Base-by-base conservation (phyloP, 129 eudicot genomes). In the Flaveria brownii region DNA sequence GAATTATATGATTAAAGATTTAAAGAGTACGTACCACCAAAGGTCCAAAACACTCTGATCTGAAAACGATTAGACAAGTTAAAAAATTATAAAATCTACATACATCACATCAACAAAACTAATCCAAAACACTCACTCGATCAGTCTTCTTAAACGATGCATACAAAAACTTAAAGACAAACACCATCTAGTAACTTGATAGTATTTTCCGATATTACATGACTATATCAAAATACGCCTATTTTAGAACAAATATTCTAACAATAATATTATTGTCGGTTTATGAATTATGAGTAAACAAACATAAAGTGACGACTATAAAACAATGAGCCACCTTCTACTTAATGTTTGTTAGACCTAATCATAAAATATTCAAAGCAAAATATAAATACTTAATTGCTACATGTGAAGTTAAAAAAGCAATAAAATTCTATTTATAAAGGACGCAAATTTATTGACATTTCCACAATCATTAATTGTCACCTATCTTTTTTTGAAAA, bases 291-390 rank as follows among this genome's bases (percentile, higher is more conserved):
- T 25, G 62, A 56, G 26, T 18, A 56, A 18, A 7, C 67, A 1
- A 60, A 60, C 67, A 18, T 60, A 26, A 25, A 25, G n/a, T 25
- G 17, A 10, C 65, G 36, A 59, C 65, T 3, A 3, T 59, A 22
- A 10, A 59, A 12, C 36, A 25, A 1, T 23, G 65, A 59, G 36
- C 4, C 67, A 26, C 12, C 67, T 25, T 60, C 66, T 10, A 60
- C 66, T 60, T 23, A 1, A 10, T 60, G 66, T 60, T 60, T 60
- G 66, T 60, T 60, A 60, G 11, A 60, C 66, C 66, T 25, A 60
- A 60, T 60, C 41, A 23, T 23, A 60, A 23, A 23, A 23, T 0
- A 22, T 54, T 36, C 13, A 2, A n/a, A 54, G 25, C 23, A 54
- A 22, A 54, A 54, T 5, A 15, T 51, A 3, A 14, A 15, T 4